phyloP scores from a whole-genome alignment of 768 basidiomycete genomes.

The Amanita pseudoporphyria region DNA sequence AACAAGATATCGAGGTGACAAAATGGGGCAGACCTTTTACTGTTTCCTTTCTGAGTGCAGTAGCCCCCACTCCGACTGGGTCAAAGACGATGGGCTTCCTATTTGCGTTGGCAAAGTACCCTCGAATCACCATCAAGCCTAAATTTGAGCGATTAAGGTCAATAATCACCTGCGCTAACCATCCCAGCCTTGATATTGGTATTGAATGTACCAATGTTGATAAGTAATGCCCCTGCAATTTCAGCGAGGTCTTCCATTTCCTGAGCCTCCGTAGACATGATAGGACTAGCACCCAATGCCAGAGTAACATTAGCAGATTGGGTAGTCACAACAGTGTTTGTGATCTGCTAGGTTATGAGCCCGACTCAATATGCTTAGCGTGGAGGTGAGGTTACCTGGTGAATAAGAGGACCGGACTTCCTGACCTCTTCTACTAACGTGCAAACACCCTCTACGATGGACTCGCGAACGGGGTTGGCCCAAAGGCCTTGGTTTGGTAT shows the following conservation, averaged over 20 bases:
- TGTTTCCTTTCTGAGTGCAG: constrained; percentile 51
- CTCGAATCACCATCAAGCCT: constrained; percentile 16
- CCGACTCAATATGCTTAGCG: neutral
- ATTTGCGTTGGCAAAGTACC: constrained; percentile 50
- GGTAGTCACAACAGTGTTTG: constrained; percentile 80
- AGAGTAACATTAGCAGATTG: constrained; percentile 89
- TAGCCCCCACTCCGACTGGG: constrained; percentile 88
- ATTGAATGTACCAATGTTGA: constrained; percentile 81
- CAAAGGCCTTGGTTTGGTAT: neutral
- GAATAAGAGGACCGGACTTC: constrained; percentile 58
- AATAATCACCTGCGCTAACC: constrained; percentile 50
- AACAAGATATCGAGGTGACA: neutral
- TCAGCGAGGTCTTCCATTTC: constrained; percentile 76
- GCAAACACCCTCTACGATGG: constrained; percentile 33
- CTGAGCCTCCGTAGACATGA: constrained; percentile 80
- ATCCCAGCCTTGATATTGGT: constrained; percentile 57
- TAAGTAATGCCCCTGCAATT: constrained; percentile 57
- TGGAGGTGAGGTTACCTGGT: constrained; percentile 44
- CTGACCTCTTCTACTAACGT: constrained; percentile 43
- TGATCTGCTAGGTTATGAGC: constrained; percentile 45
- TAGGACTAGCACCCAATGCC: constrained; percentile 81
- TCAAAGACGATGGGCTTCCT: constrained; percentile 80
- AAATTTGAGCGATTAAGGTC: neutral
- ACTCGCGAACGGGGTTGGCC: neutral
- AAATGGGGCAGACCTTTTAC: constrained; percentile 38